A percentile compares a stretch with the other conserved stretches of the same genome.
These are phyloP conservation scores for Russula dissimulans DNA, from an alignment of 768 basidiomycete species.

Conservation along the genomic window DNA sequence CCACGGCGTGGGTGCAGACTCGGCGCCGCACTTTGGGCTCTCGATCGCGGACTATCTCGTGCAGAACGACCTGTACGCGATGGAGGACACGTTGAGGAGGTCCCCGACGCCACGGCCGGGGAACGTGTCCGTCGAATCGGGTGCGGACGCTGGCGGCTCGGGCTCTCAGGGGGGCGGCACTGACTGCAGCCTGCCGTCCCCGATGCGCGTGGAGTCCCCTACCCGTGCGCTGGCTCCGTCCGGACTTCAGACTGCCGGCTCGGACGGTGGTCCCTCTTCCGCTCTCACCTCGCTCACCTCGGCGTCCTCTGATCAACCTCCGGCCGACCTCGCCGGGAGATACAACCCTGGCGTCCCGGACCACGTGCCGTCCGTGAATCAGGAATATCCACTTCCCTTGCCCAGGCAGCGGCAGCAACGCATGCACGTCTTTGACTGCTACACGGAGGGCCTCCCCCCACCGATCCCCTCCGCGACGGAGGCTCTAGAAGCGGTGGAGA, in stretches of 20 bases:
- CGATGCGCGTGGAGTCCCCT: conserved; percentile 8
- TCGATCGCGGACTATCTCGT: conserved; percentile 18
- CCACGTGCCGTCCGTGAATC: conserved; percentile 11
- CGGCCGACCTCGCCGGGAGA: conserved; percentile 11
- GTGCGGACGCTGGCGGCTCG: not conserved
- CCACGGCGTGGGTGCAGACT: conserved; percentile 1
- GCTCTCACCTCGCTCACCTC: conserved; percentile 13
- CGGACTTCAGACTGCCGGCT: conserved; percentile 9
- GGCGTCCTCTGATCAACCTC: conserved; percentile 12
- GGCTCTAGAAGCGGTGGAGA: conserved; percentile 47
- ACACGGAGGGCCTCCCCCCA: conserved; percentile 1
- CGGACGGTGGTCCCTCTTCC: conserved; percentile 10
- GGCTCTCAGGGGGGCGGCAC: conserved; percentile 12
- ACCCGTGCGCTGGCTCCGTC: conserved; percentile 7
- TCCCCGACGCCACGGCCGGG: conserved; percentile 13
- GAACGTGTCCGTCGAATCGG: conserved; percentile 11
- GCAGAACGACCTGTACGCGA: conserved; percentile 11
- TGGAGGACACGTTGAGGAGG: conserved; percentile 17
- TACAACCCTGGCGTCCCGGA: conserved; percentile 10
- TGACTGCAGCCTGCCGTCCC: conserved; percentile 10
- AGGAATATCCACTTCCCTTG: conserved; percentile 10
- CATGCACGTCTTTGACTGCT: conserved; percentile 17
- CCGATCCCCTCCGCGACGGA: conserved; percentile 34
- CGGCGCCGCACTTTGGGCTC: conserved; percentile 9
- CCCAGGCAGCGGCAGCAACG: conserved; percentile 13